A percentile compares a stretch with the other conserved stretches of the same genome.
Evolutionary conservation across 345 rosid species (phyloP).

Genomic region (Odontarrhena argentea): DNA sequence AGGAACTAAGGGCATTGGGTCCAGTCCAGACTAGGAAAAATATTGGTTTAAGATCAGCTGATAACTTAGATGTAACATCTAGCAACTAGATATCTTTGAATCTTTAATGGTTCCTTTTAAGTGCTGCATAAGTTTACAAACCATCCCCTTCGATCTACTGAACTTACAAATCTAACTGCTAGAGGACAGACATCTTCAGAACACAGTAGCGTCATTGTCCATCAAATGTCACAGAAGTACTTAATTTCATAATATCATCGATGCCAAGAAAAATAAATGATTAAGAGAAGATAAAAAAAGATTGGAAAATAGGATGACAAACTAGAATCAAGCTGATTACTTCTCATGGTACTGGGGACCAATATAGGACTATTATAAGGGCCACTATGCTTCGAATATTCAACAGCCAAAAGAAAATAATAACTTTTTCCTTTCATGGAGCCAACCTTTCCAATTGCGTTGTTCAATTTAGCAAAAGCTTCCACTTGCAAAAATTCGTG

Average conservation of each 20-base stretch:
- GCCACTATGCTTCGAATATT: constrained; percentile 10
- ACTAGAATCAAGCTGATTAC: constrained; percentile 14
- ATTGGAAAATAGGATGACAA: constrained; percentile 7
- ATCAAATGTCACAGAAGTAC: constrained; percentile 10
- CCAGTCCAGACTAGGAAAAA: not conserved
- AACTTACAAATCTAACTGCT: constrained; percentile 9
- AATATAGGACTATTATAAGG: constrained; percentile 15
- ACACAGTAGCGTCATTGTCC: constrained; percentile 2
- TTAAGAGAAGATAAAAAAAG: not conserved
- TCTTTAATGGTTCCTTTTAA: not conserved
- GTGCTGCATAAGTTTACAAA: constrained; percentile 1
- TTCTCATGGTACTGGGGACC: constrained; percentile 30
- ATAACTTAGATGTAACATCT: constrained; percentile 16
- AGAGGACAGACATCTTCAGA: constrained; percentile 14
- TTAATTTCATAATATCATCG: not conserved
- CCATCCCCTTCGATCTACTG: not conserved
- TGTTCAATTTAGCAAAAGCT: constrained; percentile 82
- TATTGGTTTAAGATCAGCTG: not conserved
- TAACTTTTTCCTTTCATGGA: constrained; percentile 4
- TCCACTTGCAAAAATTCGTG: constrained; percentile 92
- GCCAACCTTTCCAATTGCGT: constrained; percentile 82
- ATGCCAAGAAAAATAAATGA: constrained; percentile 13
- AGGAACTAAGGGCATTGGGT: constrained; percentile 17
- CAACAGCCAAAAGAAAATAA: constrained; percentile 28
- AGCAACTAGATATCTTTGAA: constrained; percentile 15